phyloP scores from a whole-genome alignment of 2,329 filamentous ascomycete species.

The Emergomyces orientalis region DNA sequence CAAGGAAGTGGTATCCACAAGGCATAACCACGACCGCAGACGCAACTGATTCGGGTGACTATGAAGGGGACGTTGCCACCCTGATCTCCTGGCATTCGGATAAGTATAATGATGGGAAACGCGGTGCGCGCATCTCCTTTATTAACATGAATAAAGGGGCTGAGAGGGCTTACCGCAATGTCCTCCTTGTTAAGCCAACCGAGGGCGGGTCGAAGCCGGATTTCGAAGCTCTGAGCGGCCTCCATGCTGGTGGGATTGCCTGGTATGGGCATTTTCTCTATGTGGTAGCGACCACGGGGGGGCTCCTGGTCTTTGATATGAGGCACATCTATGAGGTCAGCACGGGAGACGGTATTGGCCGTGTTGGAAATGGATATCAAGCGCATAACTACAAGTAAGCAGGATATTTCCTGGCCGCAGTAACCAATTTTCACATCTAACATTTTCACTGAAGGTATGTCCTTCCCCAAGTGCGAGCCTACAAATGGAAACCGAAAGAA shows the following conservation, averaged over 20 bases:
- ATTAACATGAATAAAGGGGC: constrained; percentile 7
- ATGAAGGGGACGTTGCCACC: constrained; percentile 27
- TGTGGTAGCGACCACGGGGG: constrained; percentile 2
- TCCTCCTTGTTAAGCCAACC: constrained; percentile 29
- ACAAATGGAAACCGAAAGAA: constrained; percentile 2
- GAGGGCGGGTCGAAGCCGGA: constrained; percentile 19
- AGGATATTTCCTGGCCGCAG: background rate
- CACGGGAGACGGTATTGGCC: constrained; percentile 26
- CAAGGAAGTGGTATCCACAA: constrained; percentile 29
- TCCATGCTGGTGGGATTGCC: constrained; percentile 27
- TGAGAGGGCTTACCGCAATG: constrained; percentile 23
- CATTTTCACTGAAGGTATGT: constrained; percentile 1
- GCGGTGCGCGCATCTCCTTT: constrained; percentile 7
- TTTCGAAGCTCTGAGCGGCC: constrained; percentile 23
- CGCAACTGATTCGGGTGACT: constrained; percentile 23
- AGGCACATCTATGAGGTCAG: constrained; percentile 27
- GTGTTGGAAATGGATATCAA: constrained; percentile 28
- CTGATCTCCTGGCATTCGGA: constrained; percentile 27
- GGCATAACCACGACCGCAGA: constrained; percentile 30
- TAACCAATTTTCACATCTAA: background rate
- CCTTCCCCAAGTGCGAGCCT: constrained; percentile 3
- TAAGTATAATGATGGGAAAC: constrained; percentile 2
- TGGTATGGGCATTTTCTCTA: constrained; percentile 10
- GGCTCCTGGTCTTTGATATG: constrained; percentile 8
- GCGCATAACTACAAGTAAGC: constrained; percentile 27